Evolutionary conservation across 352 stramenopile genomes (phyloP).

Genomic region (Plasmopara halstedii): DNA sequence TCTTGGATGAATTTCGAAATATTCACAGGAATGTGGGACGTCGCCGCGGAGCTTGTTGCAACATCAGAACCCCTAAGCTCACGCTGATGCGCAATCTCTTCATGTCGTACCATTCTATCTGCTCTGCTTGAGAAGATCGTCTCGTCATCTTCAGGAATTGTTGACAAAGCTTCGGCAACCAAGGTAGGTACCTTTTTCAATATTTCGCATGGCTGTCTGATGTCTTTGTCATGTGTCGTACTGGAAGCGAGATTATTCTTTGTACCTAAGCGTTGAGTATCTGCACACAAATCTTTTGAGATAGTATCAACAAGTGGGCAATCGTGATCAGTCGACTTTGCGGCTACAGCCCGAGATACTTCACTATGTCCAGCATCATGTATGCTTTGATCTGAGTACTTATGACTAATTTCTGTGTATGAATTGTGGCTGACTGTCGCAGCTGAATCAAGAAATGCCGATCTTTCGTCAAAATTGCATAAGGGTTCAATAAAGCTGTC

Average conservation of each 20-base stretch:
- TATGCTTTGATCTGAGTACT: no score
- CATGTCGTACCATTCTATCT: not conserved
- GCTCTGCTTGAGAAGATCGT: slow-evolving; percentile 2
- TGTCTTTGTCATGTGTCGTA: not conserved
- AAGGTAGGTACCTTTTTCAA: slow-evolving; percentile 3
- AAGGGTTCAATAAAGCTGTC: not conserved
- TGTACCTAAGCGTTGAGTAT: not conserved
- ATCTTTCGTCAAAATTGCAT: slow-evolving; percentile 1
- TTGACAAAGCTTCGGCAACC: slow-evolving; percentile 4
- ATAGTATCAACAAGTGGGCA: not conserved
- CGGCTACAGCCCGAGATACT: not conserved
- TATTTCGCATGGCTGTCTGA: not conserved
- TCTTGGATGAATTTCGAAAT: not conserved
- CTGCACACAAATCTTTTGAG: not conserved
- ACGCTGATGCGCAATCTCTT: not conserved
- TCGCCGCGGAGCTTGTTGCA: not conserved
- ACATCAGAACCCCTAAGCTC: not conserved
- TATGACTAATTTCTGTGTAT: no score
- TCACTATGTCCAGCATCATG: not conserved
- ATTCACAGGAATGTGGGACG: not conserved
- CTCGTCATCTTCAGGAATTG: slow-evolving; percentile 19
- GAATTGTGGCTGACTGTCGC: not conserved
- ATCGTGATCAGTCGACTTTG: not conserved
- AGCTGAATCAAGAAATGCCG: not conserved
- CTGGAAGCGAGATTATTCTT: not conserved